A percentile compares a stretch with the other conserved stretches of the same genome.
phyloP scores from a whole-genome alignment of 75 land plant species.

The Cupressus sempervirens region DNA sequence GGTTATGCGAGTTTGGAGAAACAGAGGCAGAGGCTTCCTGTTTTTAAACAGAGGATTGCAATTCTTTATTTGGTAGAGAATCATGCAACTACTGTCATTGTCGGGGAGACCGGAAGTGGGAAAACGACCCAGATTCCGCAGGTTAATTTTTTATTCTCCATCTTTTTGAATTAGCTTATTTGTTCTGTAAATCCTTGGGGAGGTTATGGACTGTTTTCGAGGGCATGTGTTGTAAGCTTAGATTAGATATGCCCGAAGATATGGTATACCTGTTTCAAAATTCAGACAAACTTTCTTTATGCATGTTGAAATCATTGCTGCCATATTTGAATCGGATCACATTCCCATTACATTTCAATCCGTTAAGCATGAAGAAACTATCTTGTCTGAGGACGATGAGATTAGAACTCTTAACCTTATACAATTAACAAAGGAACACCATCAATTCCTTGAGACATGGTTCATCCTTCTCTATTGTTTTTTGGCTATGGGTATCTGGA shows the following conservation, averaged over 20 bases:
- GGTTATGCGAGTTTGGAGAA: constrained; percentile 61
- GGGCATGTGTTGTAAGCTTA: background rate
- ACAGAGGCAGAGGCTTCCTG: constrained; percentile 82
- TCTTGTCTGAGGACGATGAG: background rate
- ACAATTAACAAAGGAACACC: background rate
- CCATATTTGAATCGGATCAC: background rate
- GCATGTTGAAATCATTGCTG: background rate
- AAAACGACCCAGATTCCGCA: constrained; percentile 97
- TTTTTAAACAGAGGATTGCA: constrained; percentile 68
- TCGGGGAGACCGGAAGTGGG: constrained; percentile 96
- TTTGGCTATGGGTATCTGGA: background rate
- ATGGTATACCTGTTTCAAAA: background rate
- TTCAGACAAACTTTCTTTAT: background rate
- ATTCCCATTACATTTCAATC: background rate
- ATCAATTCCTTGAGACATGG: background rate
- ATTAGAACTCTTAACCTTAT: background rate
- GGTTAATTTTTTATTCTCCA: constrained; percentile 25
- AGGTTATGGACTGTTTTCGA: background rate
- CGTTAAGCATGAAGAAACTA: background rate
- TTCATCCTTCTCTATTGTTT: background rate
- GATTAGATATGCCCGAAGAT: background rate
- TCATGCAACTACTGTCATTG: constrained; percentile 74
- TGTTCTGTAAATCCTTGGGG: background rate
- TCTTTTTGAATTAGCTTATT: background rate
- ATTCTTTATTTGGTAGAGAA: constrained; percentile 84